A percentile compares a stretch with the other conserved stretches of the same genome.
phyloP scores from a whole-genome alignment of 257 asterid species.

The Nicotiana otophora region DNA sequence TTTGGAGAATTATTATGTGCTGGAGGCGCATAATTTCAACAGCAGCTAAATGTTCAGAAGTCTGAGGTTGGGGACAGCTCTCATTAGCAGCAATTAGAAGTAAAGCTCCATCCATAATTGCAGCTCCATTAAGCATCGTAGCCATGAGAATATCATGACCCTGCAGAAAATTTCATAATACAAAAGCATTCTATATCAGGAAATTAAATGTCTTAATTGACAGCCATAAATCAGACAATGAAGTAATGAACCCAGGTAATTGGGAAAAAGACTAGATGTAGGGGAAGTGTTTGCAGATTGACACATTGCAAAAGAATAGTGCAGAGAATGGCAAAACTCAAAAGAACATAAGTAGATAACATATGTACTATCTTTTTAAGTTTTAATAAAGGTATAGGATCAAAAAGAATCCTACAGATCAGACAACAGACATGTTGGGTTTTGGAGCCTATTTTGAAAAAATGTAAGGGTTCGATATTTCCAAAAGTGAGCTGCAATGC shows the following conservation, averaged over 20 bases:
- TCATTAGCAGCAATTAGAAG: constrained; percentile 95
- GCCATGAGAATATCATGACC: constrained; percentile 99
- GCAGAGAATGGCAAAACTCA: not conserved
- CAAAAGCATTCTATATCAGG: not conserved
- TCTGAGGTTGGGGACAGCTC: constrained; percentile 98
- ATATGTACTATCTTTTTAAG: not conserved
- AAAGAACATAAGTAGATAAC: not conserved
- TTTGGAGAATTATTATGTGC: constrained; percentile 88
- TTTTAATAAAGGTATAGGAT: not conserved
- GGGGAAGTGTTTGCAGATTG: not conserved
- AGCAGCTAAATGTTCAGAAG: constrained; percentile 96
- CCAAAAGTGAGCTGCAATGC: not conserved
- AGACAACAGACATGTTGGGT: not conserved
- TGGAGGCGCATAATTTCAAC: constrained; percentile 94
- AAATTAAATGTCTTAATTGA: not conserved
- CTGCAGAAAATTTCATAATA: constrained; percentile 23
- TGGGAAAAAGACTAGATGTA: not conserved
- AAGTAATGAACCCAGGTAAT: not conserved
- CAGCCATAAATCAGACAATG: not conserved
- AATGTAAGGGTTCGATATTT: not conserved
- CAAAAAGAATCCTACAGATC: not conserved
- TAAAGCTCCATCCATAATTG: constrained; percentile 94
- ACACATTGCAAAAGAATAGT: not conserved
- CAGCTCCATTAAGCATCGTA: constrained; percentile 97
- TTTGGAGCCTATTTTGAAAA: not conserved